Evolutionary conservation across 768 basidiomycete species (phyloP).

Genomic region (Lanmaoa rubissima): DNA sequence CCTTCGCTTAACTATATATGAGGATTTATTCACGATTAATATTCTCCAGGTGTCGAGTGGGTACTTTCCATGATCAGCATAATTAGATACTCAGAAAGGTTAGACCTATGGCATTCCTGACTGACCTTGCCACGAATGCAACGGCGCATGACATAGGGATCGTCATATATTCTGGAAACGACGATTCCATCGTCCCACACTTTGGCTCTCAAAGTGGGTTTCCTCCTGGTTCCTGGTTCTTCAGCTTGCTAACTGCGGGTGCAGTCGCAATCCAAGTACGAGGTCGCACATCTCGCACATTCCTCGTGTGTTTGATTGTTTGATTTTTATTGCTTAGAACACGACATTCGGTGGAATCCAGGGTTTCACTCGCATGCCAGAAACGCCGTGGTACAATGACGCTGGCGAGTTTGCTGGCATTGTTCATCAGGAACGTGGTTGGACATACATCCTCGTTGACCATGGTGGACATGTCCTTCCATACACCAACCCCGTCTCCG

Average conservation of each 20-base stretch:
- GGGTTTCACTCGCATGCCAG: conserved; percentile 67
- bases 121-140: conserved; percentile 28
- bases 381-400: conserved; percentile 65
- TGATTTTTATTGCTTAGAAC: conserved; percentile 43
- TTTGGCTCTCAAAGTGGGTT: conserved; percentile 57
- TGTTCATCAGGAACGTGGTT: conserved; percentile 70
- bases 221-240: not conserved
- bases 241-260: conserved; percentile 7
- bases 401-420: conserved; percentile 59
- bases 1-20: not conserved
- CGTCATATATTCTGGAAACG: conserved; percentile 66
- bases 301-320: not conserved
- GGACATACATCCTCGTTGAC: conserved; percentile 42
- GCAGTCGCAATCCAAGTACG: conserved; percentile 54
- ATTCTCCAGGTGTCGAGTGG: conserved; percentile 33
- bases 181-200: conserved; percentile 62
- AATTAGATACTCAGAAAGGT: not conserved
- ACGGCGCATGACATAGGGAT: conserved; percentile 46
- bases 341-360: conserved; percentile 79
- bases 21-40: not conserved
- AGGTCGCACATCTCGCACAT: not conserved
- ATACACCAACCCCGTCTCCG: conserved; percentile 36
- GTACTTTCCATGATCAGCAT: conserved; percentile 3
- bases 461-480: conserved; percentile 40
- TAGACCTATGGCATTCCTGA: conserved; percentile 61